Percentiles rank a stretch among this genome's conserved stretches.
These are phyloP conservation scores for Saturnispora kantuleensis DNA, from an alignment of 805 yeast genomes.

Conservation along the genomic window DNA sequence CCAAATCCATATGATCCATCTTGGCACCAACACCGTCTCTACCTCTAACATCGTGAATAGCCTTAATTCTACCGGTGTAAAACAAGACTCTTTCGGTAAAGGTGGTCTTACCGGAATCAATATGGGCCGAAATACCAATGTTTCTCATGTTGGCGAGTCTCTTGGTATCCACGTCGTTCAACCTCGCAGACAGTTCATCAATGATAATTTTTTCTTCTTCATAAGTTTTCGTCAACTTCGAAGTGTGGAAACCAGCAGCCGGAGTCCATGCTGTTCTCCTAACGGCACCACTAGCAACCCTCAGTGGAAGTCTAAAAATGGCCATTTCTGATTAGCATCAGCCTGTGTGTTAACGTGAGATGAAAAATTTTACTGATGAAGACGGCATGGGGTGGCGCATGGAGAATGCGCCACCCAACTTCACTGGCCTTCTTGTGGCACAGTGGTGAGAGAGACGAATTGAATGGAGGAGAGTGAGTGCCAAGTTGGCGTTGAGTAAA, in stretches of 20 bases:
- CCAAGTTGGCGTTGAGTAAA: too few relatives aligned
- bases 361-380: too few relatives aligned
- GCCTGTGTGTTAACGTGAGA: too few relatives aligned
- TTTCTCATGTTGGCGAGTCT: slow-evolving; percentile 64
- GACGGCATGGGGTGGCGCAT: too few relatives aligned
- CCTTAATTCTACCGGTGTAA: slow-evolving; percentile 94
- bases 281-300: too few relatives aligned
- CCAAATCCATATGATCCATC: slow-evolving; percentile 98
- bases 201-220: slow-evolving; percentile 67
- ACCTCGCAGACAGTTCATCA: slow-evolving; percentile 41
- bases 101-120: slow-evolving; percentile 96
- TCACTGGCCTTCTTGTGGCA: too few relatives aligned
- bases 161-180: slow-evolving; percentile 42
- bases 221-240: slow-evolving; percentile 32
- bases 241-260: slow-evolving; percentile 27
- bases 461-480: too few relatives aligned
- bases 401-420: too few relatives aligned
- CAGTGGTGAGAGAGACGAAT: too few relatives aligned
- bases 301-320: too few relatives aligned
- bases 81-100: slow-evolving; percentile 94
- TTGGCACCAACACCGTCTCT: slow-evolving; percentile 97
- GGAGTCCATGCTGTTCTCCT: too few relatives aligned
- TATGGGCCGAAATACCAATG: slow-evolving; percentile 96
- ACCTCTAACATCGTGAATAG: slow-evolving; percentile 95
- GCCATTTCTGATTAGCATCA: too few relatives aligned